Conservation (phyloP, 371 early-diverging fungal genomes). For the Mucor ambiguus region DNA sequence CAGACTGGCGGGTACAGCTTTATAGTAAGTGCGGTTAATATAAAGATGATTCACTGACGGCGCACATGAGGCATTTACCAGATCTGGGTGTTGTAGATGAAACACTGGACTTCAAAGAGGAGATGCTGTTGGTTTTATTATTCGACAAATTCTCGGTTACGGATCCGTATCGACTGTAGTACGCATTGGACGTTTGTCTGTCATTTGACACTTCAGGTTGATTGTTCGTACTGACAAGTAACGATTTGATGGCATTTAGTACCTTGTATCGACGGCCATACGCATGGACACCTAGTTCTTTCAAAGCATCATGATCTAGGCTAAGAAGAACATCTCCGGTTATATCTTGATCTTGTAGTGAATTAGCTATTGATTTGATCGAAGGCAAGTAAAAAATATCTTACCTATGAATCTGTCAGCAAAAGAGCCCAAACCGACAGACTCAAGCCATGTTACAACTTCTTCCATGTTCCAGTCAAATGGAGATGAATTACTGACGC, state of each 20-base stretch:
- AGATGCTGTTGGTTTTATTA: background rate
- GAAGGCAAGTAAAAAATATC: background rate
- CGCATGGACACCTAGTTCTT: conserved; percentile 56
- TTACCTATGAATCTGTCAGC: conserved; percentile 52
- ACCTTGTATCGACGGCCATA: conserved; percentile 61
- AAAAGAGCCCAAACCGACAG: conserved; percentile 49
- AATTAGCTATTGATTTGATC: conserved; percentile 11
- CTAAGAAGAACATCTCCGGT: conserved; percentile 44
- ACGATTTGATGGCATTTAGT: conserved; percentile 50
- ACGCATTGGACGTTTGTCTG: background rate
- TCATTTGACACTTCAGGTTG: background rate
- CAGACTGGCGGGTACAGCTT: background rate
- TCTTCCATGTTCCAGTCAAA: conserved; percentile 23
- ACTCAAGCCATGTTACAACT: conserved; percentile 51
- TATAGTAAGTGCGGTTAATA: background rate
- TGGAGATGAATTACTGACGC: background rate
- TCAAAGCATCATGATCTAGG: conserved; percentile 53
- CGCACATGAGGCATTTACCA: background rate
- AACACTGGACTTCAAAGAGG: conserved; percentile 4
- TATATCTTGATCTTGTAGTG: conserved; percentile 46
- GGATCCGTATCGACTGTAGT: background rate
- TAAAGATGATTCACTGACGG: background rate
- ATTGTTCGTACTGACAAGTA: conserved; percentile 24
- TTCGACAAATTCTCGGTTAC: background rate
- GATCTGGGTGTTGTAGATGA: conserved; percentile 2